Evolutionary conservation across 495 filamentous ascomycete genomes (phyloP).

Genomic region (Aspergillus campestris): DNA sequence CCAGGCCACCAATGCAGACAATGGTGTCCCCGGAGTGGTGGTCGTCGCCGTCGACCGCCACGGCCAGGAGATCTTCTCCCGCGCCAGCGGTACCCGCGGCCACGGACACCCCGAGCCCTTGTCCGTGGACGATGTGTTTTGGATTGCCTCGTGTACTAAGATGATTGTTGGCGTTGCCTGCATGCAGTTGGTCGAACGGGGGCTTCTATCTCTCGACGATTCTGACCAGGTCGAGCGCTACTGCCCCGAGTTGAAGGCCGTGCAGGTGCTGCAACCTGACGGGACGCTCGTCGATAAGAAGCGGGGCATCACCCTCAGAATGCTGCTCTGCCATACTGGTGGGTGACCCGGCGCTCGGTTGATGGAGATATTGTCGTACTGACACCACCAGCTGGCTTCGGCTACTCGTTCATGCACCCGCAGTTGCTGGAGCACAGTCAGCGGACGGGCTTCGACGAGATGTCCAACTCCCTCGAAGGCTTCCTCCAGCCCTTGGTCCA

Average conservation of each 20-base stretch:
- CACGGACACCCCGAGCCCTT: background rate
- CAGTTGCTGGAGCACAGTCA: conserved; percentile 35
- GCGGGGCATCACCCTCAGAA: conserved; percentile 49
- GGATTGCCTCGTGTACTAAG: conserved; percentile 41
- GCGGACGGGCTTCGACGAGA: conserved; percentile 46
- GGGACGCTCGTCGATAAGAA: conserved; percentile 44
- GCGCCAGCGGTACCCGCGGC: too few species aligned
- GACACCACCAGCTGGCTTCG: conserved; percentile 31
- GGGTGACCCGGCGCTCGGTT: background rate
- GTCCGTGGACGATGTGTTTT: background rate
- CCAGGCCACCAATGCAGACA: too few species aligned
- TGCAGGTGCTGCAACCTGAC: conserved; percentile 39
- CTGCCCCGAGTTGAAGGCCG: conserved; percentile 41
- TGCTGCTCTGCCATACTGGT: conserved; percentile 53
- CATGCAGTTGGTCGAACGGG: conserved; percentile 57
- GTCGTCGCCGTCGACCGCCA: too few species aligned
- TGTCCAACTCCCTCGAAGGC: conserved; percentile 36
- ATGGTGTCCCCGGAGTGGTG: too few species aligned
- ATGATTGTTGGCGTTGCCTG: conserved; percentile 45
- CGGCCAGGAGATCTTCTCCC: too few species aligned
- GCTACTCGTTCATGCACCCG: conserved; percentile 47
- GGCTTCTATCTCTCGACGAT: conserved; percentile 45
- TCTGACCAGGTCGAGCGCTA: conserved; percentile 34
- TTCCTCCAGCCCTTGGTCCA: conserved; percentile 43
- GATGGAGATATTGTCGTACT: background rate